Percentiles rank a stretch among this genome's conserved stretches.
These are phyloP conservation scores for Pyrus betulifolia DNA, from an alignment of 306 rosid species.

Conservation along the genomic window DNA sequence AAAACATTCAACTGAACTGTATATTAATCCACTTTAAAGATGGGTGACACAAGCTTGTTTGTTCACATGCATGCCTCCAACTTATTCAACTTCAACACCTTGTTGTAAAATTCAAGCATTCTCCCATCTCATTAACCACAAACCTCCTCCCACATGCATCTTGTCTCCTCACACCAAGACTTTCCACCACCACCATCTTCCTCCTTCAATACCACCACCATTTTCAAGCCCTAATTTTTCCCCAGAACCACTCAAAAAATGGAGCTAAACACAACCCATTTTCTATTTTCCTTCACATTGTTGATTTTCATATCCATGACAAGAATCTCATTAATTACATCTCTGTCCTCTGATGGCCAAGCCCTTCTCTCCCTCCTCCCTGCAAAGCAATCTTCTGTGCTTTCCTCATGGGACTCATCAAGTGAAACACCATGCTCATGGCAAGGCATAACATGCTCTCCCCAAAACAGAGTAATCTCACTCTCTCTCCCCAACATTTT, in stretches of 20 bases:
- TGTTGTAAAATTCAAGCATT: constrained; percentile 67
- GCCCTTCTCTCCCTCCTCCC: constrained; percentile 76
- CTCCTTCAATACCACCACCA: constrained; percentile 16
- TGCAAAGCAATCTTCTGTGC: constrained; percentile 41
- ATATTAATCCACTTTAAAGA: background rate
- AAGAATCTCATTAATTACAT: constrained; percentile 22
- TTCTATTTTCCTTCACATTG: constrained; percentile 23
- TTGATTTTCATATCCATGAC: constrained; percentile 27
- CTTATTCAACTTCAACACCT: constrained; percentile 19
- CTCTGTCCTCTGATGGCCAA: constrained; percentile 77
- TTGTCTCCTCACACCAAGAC: constrained; percentile 32
- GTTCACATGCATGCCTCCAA: constrained; percentile 52
- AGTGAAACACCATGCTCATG: constrained; percentile 84
- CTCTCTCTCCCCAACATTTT: constrained; percentile 68
- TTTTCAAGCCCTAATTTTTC: constrained; percentile 4
- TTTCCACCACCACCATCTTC: constrained; percentile 1
- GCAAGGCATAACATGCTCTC: constrained; percentile 80
- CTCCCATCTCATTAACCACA: constrained; percentile 6
- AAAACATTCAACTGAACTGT: background rate
- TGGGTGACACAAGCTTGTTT: constrained; percentile 14
- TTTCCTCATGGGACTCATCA: constrained; percentile 81
- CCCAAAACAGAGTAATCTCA: constrained; percentile 79
- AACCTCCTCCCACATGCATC: constrained; percentile 50
- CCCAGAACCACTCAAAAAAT: constrained; percentile 19
- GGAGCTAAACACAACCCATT: constrained; percentile 18